These are phyloP conservation scores for Psilocybe sp. DNA, from an alignment of 768 basidiomycete species.

Conservation along the genomic window DNA sequence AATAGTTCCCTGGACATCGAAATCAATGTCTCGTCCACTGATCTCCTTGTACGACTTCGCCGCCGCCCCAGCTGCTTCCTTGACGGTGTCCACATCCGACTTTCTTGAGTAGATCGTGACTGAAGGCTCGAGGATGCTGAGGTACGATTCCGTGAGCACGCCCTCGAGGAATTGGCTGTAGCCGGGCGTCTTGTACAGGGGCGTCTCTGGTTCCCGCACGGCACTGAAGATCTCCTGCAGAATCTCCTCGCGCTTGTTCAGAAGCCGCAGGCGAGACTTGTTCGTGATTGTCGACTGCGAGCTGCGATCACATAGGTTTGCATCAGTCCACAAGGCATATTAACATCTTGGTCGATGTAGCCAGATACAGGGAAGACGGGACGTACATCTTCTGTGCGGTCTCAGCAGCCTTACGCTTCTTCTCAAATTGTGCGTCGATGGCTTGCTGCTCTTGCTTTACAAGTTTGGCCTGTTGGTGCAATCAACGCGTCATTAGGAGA, in stretches of 20 bases:
- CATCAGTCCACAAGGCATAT: background rate
- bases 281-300: constrained; percentile 96
- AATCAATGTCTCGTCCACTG: constrained; percentile 63
- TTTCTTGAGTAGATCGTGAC: constrained; percentile 67
- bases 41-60: constrained; percentile 68
- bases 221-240: constrained; percentile 84
- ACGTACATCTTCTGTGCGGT: constrained; percentile 94
- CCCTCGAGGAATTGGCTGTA: constrained; percentile 85
- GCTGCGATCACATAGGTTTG: constrained; percentile 36
- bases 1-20: constrained; percentile 60
- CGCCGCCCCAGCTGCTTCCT: constrained; percentile 66
- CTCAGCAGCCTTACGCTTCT: constrained; percentile 93
- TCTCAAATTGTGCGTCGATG: constrained; percentile 92
- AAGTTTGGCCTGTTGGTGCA: constrained; percentile 74
- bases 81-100: constrained; percentile 59
- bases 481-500: background rate
- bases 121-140: constrained; percentile 74
- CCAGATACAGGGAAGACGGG: background rate
- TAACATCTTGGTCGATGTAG: background rate
- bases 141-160: constrained; percentile 80
- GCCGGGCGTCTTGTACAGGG: constrained; percentile 62
- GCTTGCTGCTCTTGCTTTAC: constrained; percentile 95
- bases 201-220: constrained; percentile 60
- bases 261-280: constrained; percentile 87
- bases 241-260: constrained; percentile 90